A percentile compares a stretch with the other conserved stretches of the same genome.
These are phyloP conservation scores for Arthrinium phaeospermum DNA, from an alignment of 2,329 filamentous ascomycete species.

Conservation along the genomic window DNA sequence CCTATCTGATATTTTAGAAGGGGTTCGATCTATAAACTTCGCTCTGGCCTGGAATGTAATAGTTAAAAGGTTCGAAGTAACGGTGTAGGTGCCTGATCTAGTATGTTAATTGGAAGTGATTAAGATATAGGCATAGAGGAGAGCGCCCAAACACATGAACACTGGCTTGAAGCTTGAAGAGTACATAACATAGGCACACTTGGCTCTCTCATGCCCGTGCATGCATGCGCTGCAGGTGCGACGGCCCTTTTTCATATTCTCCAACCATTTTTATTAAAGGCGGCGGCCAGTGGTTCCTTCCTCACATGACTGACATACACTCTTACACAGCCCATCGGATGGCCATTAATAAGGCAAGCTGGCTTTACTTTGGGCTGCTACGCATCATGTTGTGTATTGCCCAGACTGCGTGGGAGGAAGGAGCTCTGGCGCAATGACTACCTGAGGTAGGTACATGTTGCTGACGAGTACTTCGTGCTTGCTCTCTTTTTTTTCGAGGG, in stretches of 20 bases:
- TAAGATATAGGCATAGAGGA: background rate
- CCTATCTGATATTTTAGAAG: background rate
- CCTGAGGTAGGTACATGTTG: background rate
- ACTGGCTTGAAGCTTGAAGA: background rate
- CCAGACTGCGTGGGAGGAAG: background rate
- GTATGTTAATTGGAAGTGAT: too few species aligned
- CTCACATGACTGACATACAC: background rate
- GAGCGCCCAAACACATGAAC: background rate
- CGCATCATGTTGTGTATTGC: constrained; percentile 1
- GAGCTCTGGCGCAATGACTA: background rate
- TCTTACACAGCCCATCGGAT: background rate
- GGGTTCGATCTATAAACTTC: background rate
- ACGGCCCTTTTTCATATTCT: background rate
- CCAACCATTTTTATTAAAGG: background rate
- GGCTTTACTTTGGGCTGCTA: background rate
- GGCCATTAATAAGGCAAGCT: background rate
- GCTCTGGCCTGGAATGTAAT: background rate
- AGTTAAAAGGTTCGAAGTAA: background rate
- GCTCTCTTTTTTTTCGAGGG: background rate
- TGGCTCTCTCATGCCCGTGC: background rate
- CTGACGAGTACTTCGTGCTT: too few species aligned
- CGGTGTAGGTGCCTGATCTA: too few species aligned
- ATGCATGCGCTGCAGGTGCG: background rate
- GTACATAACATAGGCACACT: background rate
- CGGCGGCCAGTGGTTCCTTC: background rate